Evolutionary conservation across 306 rosid genomes (phyloP), one percentile per base, ranked within the genome.

Genomic region (Trifolium pratense): DNA sequence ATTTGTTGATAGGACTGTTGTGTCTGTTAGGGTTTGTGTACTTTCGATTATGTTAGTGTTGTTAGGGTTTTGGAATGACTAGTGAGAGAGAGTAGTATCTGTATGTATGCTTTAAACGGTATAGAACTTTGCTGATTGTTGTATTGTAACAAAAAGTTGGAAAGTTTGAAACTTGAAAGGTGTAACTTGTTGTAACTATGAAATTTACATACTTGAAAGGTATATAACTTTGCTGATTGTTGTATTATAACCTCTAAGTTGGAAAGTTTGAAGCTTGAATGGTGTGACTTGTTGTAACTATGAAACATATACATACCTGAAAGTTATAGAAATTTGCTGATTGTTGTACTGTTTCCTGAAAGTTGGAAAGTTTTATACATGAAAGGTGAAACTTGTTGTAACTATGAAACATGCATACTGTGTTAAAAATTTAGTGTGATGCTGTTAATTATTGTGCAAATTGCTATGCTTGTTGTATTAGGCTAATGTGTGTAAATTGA

Each of bases 1-100:
- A 43, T 48, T 78, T 32, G 14, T 70, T 74, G 23, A 14, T 25
- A 43, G 26, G 46, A 59, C 25, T 43, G 70, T 7, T 18, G 45
- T 10, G 2, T 64, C 17, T 12, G 68, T 20, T 20, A 53, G 8
- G 29, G 26, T 20, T 53, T 12, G 7, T 52, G 36, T 61, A 16
- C 64, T 46, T 59, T 20, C 13, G 5, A 10, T 13, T 8, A 26
- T 25, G 40, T 18, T 64, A 15, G 39, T 17, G 40, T 18, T 71
- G 14, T 52, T 78, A 78, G 69, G 77, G 51, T 42, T 42, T 26
- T 26, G 31, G 4, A 26, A 5, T 26, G 31, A 26, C 0, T 26
- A 26, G 31, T 26, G 32, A 3, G 32, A 29, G 32, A 29, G 32
- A 29, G 32, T 29, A 29, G 6, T 0, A 26, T 26, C 31, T 26